A percentile compares a stretch with the other conserved stretches of the same genome.
phyloP scores from a whole-genome alignment of 2,329 filamentous ascomycete species.

The Paraphaeosphaeria sporulosa region DNA sequence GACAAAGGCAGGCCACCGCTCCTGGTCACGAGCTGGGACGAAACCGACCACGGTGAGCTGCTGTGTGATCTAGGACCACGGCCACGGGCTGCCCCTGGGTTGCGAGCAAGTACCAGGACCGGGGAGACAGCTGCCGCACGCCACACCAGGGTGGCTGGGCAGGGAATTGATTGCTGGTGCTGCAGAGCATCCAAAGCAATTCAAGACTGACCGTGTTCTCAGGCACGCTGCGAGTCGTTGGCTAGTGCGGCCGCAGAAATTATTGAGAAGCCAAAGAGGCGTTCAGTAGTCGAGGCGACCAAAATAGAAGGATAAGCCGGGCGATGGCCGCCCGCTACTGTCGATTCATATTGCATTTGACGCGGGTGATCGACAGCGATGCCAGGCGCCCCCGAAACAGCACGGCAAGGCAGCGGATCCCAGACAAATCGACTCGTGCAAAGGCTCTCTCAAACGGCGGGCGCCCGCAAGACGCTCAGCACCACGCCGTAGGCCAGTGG shows the following conservation, averaged over 20 bases:
- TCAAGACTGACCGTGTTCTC: conserved; percentile 27
- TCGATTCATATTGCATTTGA: conserved; percentile 13
- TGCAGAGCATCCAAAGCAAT: conserved; percentile 25
- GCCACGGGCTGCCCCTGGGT: conserved; percentile 28
- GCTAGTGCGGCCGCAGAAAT: conserved; percentile 36
- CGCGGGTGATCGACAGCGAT: conserved; percentile 37
- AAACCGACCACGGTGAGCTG: conserved; percentile 35
- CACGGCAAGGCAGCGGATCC: conserved; percentile 18
- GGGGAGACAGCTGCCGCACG: conserved; percentile 43
- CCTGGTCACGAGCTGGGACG: conserved; percentile 27
- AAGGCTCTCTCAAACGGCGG: conserved; percentile 33
- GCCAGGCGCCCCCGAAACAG: conserved; percentile 22
- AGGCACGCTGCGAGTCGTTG: conserved; percentile 20
- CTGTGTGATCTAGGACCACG: conserved; percentile 38
- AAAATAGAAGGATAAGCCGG: conserved; percentile 27
- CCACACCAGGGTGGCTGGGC: conserved; percentile 44
- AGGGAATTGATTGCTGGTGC: conserved; percentile 23
- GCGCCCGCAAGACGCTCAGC: conserved; percentile 15
- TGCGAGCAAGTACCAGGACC: conserved; percentile 33
- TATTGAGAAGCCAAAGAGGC: conserved; percentile 33
- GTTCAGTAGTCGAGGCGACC: conserved; percentile 30
- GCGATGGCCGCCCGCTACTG: neutral
- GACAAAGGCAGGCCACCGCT: conserved; percentile 18
- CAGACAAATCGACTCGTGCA: conserved; percentile 26
- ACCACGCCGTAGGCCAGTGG: conserved; percentile 2